Percentiles rank a stretch among this genome's conserved stretches.
Evolutionary conservation across 441 rosid species (phyloP).

Genomic region (Pelargonium australe): DNA sequence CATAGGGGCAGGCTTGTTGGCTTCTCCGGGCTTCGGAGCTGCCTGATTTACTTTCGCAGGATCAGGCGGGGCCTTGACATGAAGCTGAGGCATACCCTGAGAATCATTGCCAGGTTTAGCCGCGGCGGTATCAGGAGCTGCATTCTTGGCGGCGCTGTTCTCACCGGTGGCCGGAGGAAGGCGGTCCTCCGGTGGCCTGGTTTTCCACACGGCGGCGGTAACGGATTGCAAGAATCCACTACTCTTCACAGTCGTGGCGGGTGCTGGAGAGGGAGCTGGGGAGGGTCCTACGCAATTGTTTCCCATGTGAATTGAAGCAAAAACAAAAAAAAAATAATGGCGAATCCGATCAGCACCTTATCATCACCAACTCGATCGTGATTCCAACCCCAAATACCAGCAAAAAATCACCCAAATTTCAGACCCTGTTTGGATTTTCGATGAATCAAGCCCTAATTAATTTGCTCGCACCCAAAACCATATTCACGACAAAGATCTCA

Average conservation of each 20-base stretch:
- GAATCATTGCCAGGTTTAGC: too few species aligned
- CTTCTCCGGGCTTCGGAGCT: slow-evolving; percentile 21
- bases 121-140: neutral
- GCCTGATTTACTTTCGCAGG: too few species aligned
- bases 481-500: too few species aligned
- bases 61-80: too few species aligned
- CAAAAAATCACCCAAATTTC: too few species aligned
- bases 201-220: slow-evolving; percentile 67
- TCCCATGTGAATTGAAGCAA: slow-evolving; percentile 50
- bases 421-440: too few species aligned
- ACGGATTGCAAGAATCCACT: slow-evolving; percentile 73
- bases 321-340: neutral
- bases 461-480: too few species aligned
- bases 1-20: slow-evolving; percentile 46
- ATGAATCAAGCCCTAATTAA: too few species aligned
- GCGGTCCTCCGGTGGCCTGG: slow-evolving; percentile 48
- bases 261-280: neutral
- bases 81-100: too few species aligned
- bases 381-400: neutral
- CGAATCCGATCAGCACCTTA: slow-evolving; percentile 10
- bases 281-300: slow-evolving; percentile 74
- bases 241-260: slow-evolving; percentile 29
- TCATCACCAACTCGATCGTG: neutral
- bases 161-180: slow-evolving; percentile 38
- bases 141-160: slow-evolving; percentile 23